A percentile compares a stretch with the other conserved stretches of the same genome.
phyloP scores from a whole-genome alignment of 1,139 yeast species.

The Pichia kudriavzevii region DNA sequence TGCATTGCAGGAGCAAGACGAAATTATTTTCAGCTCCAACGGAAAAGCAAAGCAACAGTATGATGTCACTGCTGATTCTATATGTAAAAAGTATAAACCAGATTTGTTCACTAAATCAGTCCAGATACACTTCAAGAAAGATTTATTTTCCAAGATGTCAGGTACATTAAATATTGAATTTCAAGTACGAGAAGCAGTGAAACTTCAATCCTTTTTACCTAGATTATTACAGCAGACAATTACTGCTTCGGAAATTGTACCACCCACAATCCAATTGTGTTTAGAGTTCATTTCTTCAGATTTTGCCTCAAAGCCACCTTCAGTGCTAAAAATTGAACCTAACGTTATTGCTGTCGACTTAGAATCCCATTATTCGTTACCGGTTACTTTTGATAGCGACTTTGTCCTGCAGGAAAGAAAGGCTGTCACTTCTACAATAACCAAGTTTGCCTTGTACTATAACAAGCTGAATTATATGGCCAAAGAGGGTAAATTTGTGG shows the following conservation, averaged over 20 bases:
- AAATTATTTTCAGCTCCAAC: constrained; percentile 11
- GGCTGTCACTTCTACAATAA: not conserved
- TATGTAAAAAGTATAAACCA: not conserved
- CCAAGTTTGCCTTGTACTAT: constrained; percentile 7
- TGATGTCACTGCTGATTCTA: not conserved
- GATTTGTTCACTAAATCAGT: not conserved
- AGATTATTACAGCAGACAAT: constrained; percentile 3
- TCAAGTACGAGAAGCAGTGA: constrained; percentile 5
- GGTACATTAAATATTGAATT: constrained; percentile 10
- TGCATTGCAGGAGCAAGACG: constrained; percentile 12
- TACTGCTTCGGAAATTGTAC: not conserved
- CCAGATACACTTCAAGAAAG: constrained; percentile 6
- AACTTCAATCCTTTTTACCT: constrained; percentile 14
- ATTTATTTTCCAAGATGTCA: constrained; percentile 12
- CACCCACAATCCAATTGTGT: constrained; percentile 3
- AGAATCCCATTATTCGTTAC: constrained; percentile 15
- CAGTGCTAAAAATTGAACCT: constrained; percentile 9
- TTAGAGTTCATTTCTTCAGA: constrained; percentile 2
- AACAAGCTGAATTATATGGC: constrained; percentile 5
- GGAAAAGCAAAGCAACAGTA: constrained; percentile 8
- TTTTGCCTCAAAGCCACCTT: constrained; percentile 8
- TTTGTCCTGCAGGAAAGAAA: constrained; percentile 9
- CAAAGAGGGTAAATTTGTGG: constrained; percentile 1
- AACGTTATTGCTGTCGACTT: constrained; percentile 13
- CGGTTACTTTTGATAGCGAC: constrained; percentile 18